Evolutionary conservation across 2,329 filamentous ascomycete species (phyloP), one percentile per base, ranked within the genome.

Genomic region (Botrytis porri): DNA sequence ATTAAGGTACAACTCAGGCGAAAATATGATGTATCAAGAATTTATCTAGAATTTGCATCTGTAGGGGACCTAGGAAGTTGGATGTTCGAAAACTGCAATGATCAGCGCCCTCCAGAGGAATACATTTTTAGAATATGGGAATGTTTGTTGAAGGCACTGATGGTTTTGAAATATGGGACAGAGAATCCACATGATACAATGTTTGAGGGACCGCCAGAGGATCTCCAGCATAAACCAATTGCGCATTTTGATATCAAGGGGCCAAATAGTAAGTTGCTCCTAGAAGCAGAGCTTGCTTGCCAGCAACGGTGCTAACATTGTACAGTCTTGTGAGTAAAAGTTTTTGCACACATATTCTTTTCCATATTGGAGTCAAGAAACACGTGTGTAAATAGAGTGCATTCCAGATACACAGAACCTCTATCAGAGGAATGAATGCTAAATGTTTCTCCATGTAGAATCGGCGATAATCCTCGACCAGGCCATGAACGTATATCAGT

Each of bases 1-100:
- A 14, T 69, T 4, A 14, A 32, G 37, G 14, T 7, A 32, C 48
- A 69, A 32, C 65, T 69, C 48, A 20, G 4, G 6, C 6, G 16
- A 8, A n/a, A 12, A 7, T 3, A 39, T 10, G 69, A 65, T 18
- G 43, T 64, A 2, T n/a, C 43, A 25, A 65, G 69, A 8, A 71
- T 71, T n/a, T 71, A 71, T 32, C 10, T 71, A 25, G 69, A 71
- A 71, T 71, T 18, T 41, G 69, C 59, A 51, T 25, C 32, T 54
- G 7, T 39, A 32, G 59, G 59, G 22, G 69, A 71, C 51, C 25
- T 71, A 59, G 5, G 7, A 7, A 1, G 14, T 18, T 69, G 65
- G 65, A 41, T 69, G 65, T 0, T 0, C 3, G 7, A 22, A 2
- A 20, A 70, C n/a, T 62, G n/a, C 32, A 0, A 16, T 22, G 6